These are phyloP conservation scores for Cutaneotrichosporon cutaneum DNA, from an alignment of 1,284 basidiomycete genomes.

Conservation along the genomic window DNA sequence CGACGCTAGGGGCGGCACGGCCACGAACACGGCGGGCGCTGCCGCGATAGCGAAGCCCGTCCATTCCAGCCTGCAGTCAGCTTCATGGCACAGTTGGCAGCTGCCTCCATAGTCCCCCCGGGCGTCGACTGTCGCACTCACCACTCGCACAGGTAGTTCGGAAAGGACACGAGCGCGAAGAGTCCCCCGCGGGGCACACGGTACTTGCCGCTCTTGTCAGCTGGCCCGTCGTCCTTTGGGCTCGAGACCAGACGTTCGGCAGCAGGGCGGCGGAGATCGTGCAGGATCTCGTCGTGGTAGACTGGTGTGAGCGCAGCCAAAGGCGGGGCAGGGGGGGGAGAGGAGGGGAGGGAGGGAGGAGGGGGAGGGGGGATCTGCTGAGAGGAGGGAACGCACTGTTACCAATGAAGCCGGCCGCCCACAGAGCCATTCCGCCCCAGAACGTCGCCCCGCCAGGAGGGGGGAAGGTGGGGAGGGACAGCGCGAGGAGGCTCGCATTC, in stretches of 20 bases:
- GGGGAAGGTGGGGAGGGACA: slow-evolving; percentile 33
- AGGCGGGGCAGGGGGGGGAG: no score
- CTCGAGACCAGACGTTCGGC: slow-evolving; percentile 26
- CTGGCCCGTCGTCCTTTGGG: slow-evolving; percentile 4
- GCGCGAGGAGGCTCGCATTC: slow-evolving; percentile 36
- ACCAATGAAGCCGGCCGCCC: slow-evolving; percentile 68
- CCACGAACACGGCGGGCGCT: slow-evolving; percentile 25
- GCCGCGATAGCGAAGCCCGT: slow-evolving; percentile 69
- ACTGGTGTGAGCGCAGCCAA: slow-evolving; percentile 52
- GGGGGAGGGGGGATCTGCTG: not conserved
- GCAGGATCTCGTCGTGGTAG: slow-evolving; percentile 81
- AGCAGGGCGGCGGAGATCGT: slow-evolving; percentile 62
- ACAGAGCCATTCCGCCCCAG: slow-evolving; percentile 64
- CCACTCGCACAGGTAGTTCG: slow-evolving; percentile 88
- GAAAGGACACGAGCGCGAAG: slow-evolving; percentile 78
- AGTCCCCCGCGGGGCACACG: slow-evolving; percentile 78
- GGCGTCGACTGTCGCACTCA: no score
- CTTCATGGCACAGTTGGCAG: not conserved
- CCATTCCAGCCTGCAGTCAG: slow-evolving; percentile 68
- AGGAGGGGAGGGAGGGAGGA: not conserved
- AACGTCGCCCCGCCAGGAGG: slow-evolving; percentile 55
- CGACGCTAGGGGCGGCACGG: slow-evolving; percentile 18
- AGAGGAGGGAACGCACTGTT: slow-evolving; percentile 56
- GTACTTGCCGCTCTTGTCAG: slow-evolving; percentile 57
- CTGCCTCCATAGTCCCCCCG: not conserved